Conservation (phyloP, 345 rosid species). For the Sisymbrium irio region DNA sequence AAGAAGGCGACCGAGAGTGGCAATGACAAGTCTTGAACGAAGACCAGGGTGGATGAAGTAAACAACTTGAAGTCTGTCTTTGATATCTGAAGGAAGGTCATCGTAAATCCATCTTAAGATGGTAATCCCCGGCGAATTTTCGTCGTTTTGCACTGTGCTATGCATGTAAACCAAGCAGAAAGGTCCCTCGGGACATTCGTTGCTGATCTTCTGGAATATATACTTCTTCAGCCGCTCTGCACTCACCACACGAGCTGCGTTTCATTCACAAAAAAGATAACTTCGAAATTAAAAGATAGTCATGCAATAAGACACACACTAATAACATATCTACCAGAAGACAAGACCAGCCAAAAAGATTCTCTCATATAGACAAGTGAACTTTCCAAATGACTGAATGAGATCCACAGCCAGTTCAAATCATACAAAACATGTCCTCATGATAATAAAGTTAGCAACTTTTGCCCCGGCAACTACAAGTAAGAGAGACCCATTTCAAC, state of each 20-base stretch:
- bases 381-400: too few species aligned
- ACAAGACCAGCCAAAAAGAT: not conserved
- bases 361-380: not conserved
- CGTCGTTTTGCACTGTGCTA: slow-evolving; percentile 78
- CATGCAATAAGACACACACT: not conserved
- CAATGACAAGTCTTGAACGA: slow-evolving; percentile 76
- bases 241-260: slow-evolving; percentile 74
- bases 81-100: slow-evolving; percentile 65
- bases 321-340: not conserved
- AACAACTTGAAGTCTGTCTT: slow-evolving; percentile 74
- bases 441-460: not conserved
- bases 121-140: slow-evolving; percentile 76
- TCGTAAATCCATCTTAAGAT: slow-evolving; percentile 95
- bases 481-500: not conserved
- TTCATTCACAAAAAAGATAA: not conserved
- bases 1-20: slow-evolving; percentile 90
- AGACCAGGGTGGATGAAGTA: slow-evolving; percentile 91
- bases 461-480: not conserved
- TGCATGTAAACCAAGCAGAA: slow-evolving; percentile 84
- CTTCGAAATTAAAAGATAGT: not conserved
- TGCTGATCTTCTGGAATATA: slow-evolving; percentile 66
- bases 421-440: not conserved
- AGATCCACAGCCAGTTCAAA: not conserved
- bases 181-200: slow-evolving; percentile 76
- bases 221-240: slow-evolving; percentile 83